A percentile compares a stretch with the other conserved stretches of the same genome.
phyloP scores from a whole-genome alignment of 306 rosid species.

The Dicorynia guianensis region DNA sequence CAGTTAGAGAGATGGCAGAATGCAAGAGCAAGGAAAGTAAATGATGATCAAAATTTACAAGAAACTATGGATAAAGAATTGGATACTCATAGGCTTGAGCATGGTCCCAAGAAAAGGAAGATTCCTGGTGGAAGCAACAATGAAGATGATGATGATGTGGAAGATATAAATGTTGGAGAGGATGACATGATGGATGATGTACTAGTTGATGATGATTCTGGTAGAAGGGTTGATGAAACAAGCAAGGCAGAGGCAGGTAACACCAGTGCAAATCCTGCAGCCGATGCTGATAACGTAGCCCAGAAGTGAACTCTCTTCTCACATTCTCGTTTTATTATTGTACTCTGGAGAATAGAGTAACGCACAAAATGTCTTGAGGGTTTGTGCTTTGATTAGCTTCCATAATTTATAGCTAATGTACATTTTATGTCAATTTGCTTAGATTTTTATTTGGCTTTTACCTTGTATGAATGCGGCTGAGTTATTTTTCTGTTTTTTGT shows the following conservation, averaged over 20 bases:
- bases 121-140: conserved; percentile 79
- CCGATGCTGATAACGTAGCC: conserved; percentile 52
- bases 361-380: conserved; percentile 16
- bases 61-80: conserved; percentile 99
- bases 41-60: conserved; percentile 78
- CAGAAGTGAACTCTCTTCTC: conserved; percentile 26
- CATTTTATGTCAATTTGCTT: conserved; percentile 1
- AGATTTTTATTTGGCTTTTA: background rate
- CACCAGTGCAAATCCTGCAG: conserved; percentile 48
- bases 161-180: conserved; percentile 88
- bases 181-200: conserved; percentile 96
- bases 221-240: conserved; percentile 73
- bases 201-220: conserved; percentile 72
- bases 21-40: conserved; percentile 75
- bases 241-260: conserved; percentile 57
- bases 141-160: conserved; percentile 89
- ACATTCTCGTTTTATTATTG: conserved; percentile 7
- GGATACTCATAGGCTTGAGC: conserved; percentile 97
- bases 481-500: background rate
- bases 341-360: conserved; percentile 27
- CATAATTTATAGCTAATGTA: conserved; percentile 8
- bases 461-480: background rate
- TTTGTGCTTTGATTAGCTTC: conserved; percentile 36
- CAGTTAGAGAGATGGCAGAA: conserved; percentile 97
- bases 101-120: conserved; percentile 94